Evolutionary conservation across 768 basidiomycete species (phyloP).

Genomic region (Crucibulum laeve): DNA sequence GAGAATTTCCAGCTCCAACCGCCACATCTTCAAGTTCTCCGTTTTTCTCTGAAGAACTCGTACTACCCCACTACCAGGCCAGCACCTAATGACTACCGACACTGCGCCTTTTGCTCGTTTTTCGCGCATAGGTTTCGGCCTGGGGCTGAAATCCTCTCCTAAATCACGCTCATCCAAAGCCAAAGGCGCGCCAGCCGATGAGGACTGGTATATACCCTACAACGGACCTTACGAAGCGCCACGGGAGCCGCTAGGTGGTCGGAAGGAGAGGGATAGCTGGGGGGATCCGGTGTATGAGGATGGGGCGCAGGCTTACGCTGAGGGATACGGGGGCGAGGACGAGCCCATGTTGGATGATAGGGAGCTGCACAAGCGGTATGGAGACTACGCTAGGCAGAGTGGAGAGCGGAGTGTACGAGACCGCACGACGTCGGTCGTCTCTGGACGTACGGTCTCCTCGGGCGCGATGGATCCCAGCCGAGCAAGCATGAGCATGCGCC

Average conservation of each 20-base stretch:
- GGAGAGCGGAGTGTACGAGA: constrained; percentile 18
- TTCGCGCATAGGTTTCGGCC: constrained; percentile 20
- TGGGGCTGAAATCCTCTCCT: constrained; percentile 8
- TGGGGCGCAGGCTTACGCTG: too few species aligned
- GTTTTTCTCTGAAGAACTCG: too few species aligned
- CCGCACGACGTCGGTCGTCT: constrained; percentile 37
- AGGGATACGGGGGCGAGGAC: constrained; percentile 22
- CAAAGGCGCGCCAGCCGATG: constrained; percentile 21
- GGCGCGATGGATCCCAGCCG: constrained; percentile 31
- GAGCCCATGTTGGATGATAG: constrained; percentile 20
- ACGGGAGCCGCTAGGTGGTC: constrained; percentile 20
- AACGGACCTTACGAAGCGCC: constrained; percentile 57
- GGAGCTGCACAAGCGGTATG: constrained; percentile 24
- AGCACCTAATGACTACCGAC: too few species aligned
- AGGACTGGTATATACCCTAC: constrained; percentile 64
- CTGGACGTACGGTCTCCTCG: constrained; percentile 35
- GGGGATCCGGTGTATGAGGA: constrained; percentile 28
- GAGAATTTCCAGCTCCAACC: too few species aligned
- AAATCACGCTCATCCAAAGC: constrained; percentile 5
- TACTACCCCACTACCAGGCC: too few species aligned
- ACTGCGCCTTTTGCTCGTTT: constrained; percentile 33
- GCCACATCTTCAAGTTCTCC: too few species aligned
- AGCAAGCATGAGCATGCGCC: constrained; percentile 21
- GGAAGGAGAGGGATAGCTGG: constrained; percentile 36
- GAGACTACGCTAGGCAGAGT: constrained; percentile 14